phyloP scores from a whole-genome alignment of 257 asterid genomes.

The Rauvolfia tetraphylla region DNA sequence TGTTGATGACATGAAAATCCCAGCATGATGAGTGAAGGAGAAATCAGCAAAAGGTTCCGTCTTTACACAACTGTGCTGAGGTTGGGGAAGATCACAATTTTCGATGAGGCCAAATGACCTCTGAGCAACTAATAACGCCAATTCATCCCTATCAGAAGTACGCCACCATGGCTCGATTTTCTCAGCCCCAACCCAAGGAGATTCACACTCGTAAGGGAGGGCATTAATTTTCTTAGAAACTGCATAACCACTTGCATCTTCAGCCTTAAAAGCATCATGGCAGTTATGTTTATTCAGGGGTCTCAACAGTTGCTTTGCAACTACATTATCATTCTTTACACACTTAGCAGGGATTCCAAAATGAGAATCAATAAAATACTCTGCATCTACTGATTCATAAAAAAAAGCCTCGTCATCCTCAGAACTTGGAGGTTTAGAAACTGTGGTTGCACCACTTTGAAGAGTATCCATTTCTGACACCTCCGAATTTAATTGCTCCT shows the following conservation, averaged over 20 bases:
- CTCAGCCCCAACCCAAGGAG: conserved; percentile 48
- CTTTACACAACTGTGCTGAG: conserved; percentile 42
- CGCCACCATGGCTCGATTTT: conserved; percentile 79
- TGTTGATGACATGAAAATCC: conserved; percentile 17
- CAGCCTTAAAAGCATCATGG: conserved; percentile 21
- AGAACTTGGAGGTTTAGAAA: conserved; percentile 11
- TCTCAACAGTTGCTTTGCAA: conserved; percentile 18
- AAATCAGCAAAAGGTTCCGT: conserved; percentile 31
- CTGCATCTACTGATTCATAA: conserved; percentile 24
- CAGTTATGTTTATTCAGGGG: conserved; percentile 13
- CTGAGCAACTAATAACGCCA: conserved; percentile 64
- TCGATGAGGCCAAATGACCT: conserved; percentile 55
- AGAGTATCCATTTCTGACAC: conserved; percentile 31
- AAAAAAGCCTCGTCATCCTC: conserved; percentile 23
- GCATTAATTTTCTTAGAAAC: conserved; percentile 36
- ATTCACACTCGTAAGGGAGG: conserved; percentile 37
- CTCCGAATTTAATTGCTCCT: conserved; percentile 27
- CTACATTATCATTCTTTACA: conserved; percentile 26
- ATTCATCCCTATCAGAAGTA: conserved; percentile 66
- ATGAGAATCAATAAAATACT: conserved; percentile 25
- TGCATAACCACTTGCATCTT: conserved; percentile 27
- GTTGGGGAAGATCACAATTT: conserved; percentile 85
- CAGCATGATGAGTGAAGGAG: conserved; percentile 20
- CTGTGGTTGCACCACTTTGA: conserved; percentile 23
- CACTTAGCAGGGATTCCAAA: conserved; percentile 18